These are phyloP conservation scores for Nemania sp. DNA, from an alignment of 2,329 filamentous ascomycete species.

Conservation along the genomic window DNA sequence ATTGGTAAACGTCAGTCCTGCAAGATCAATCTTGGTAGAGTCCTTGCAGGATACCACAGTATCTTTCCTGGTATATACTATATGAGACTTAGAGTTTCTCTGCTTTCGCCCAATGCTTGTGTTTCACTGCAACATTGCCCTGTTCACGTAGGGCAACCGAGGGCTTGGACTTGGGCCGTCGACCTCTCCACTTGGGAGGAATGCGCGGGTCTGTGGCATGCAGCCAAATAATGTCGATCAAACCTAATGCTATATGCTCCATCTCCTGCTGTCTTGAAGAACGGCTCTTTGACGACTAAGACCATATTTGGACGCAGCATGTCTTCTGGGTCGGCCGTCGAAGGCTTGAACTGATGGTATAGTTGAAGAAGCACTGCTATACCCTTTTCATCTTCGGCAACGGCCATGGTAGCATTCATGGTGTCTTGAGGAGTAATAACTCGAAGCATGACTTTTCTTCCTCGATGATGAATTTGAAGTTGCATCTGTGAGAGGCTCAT, in stretches of 20 bases:
- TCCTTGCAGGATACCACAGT: background rate
- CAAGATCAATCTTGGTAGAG: background rate
- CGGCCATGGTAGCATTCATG: slow-evolving; percentile 29
- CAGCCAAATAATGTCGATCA: slow-evolving; percentile 55
- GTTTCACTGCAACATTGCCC: slow-evolving; percentile 44
- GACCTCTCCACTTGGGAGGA: slow-evolving; percentile 44
- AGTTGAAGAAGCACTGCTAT: slow-evolving; percentile 45
- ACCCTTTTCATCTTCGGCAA: slow-evolving; percentile 48
- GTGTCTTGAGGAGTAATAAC: slow-evolving; percentile 30
- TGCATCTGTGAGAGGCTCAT: slow-evolving; percentile 39
- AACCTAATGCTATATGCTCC: slow-evolving; percentile 52
- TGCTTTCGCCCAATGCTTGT: slow-evolving; percentile 38
- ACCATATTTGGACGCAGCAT: slow-evolving; percentile 43
- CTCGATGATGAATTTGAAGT: slow-evolving; percentile 40
- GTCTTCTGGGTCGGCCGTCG: slow-evolving; percentile 40
- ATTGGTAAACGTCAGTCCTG: background rate
- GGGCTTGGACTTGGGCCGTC: slow-evolving; percentile 3
- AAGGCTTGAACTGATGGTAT: slow-evolving; percentile 48
- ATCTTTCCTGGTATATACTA: background rate
- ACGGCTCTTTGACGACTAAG: slow-evolving; percentile 59
- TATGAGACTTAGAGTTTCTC: slow-evolving; percentile 39
- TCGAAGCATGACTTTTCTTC: slow-evolving; percentile 24
- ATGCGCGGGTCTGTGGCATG: slow-evolving; percentile 43
- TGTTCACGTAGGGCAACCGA: slow-evolving; percentile 33
- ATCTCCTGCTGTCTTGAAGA: slow-evolving; percentile 48